Evolutionary conservation across 23 red algal genomes (phyloP).

Genomic region (Porphyridium purpureum): DNA sequence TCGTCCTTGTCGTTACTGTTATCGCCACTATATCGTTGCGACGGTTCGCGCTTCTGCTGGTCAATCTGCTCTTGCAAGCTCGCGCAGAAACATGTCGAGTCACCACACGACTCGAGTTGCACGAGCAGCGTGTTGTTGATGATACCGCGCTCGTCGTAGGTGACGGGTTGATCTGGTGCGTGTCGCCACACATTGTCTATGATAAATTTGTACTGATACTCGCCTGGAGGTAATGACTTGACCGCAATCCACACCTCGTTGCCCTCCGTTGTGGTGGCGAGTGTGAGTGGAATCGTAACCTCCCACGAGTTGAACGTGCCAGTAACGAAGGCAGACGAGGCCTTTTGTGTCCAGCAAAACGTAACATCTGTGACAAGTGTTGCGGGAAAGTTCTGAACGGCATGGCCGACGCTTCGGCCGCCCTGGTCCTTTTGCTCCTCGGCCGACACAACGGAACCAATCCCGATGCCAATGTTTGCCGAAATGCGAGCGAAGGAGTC

Average conservation of each 20-base stretch:
- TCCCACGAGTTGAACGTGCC: constrained; percentile 90
- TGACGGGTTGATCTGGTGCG: constrained; percentile 79
- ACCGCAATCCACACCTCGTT: constrained; percentile 45
- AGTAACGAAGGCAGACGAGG: constrained; percentile 78
- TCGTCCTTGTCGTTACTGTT: too few species aligned
- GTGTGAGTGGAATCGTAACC: constrained; percentile 38
- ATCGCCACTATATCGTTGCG: too few species aligned
- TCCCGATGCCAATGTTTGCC: not conserved
- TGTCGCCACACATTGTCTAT: constrained; percentile 70
- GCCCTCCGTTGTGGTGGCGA: constrained; percentile 21
- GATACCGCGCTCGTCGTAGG: constrained; percentile 85
- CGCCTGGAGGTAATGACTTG: constrained; percentile 67
- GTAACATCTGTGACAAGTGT: constrained; percentile 87
- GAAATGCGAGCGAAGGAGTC: constrained; percentile 16
- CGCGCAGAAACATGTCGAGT: constrained; percentile 86
- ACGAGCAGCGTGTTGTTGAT: constrained; percentile 95
- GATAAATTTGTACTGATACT: constrained; percentile 96
- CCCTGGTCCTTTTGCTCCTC: too few species aligned
- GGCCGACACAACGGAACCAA: too few species aligned
- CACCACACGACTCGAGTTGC: constrained; percentile 70
- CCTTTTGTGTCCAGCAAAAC: constrained; percentile 68
- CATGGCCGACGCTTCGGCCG: too few species aligned
- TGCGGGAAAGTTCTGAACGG: constrained; percentile 7
- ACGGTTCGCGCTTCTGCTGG: too few species aligned
- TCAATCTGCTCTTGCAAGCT: too few species aligned